These are phyloP conservation scores for Pleurostoma richardsiae DNA, from an alignment of 2,329 filamentous ascomycete genomes.

Conservation along the genomic window DNA sequence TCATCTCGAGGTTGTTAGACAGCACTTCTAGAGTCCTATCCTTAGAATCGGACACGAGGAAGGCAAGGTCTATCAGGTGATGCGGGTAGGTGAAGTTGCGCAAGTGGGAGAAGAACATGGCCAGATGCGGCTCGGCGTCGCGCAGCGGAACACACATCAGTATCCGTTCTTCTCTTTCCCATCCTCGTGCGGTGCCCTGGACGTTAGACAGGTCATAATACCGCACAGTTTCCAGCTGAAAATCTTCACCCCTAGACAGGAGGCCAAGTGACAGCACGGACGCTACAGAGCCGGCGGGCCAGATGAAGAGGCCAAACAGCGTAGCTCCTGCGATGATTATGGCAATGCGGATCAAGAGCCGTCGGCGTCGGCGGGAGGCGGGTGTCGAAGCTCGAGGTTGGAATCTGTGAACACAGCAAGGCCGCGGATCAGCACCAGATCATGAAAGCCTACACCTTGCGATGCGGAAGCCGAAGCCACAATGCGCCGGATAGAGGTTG, in stretches of 20 bases:
- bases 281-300: constrained; percentile 58
- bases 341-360: constrained; percentile 65
- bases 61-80: constrained; percentile 91
- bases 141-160: constrained; percentile 89
- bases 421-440: no score
- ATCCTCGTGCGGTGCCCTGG: constrained; percentile 84
- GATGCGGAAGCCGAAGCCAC: no score
- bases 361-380: constrained; percentile 66
- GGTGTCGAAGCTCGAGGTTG: constrained; percentile 74
- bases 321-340: constrained; percentile 53
- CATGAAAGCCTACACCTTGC: no score
- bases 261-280: constrained; percentile 66
- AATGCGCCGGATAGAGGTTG: background rate
- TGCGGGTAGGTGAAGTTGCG: constrained; percentile 97
- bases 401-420: constrained; percentile 52
- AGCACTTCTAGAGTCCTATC: constrained; percentile 80
- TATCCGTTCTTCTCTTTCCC: constrained; percentile 95
- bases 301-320: constrained; percentile 70
- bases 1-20: constrained; percentile 66
- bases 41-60: constrained; percentile 95
- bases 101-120: constrained; percentile 98
- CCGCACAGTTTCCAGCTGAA: constrained; percentile 88
- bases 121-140: constrained; percentile 85
- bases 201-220: constrained; percentile 95
- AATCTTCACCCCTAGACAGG: constrained; percentile 60